Conservation (phyloP, 2,329 filamentous ascomycete species). For the Clonostachys solani region DNA sequence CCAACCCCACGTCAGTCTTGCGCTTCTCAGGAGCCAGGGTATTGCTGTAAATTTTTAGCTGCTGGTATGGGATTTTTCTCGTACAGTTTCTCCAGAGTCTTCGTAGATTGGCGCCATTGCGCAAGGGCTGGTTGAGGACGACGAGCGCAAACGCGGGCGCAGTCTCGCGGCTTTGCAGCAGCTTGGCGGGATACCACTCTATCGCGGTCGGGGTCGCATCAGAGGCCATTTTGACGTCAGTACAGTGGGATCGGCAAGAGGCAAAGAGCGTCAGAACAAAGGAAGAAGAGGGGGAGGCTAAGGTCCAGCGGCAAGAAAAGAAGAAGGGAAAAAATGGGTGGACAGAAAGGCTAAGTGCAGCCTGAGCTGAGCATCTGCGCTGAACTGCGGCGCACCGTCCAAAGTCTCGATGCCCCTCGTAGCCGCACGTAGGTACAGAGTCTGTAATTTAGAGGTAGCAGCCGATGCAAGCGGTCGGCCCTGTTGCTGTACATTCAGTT, state of each 20-base stretch:
- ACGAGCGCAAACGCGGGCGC: slow-evolving; percentile 36
- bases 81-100: slow-evolving; percentile 45
- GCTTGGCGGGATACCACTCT: slow-evolving; percentile 34
- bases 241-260: background rate
- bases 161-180: slow-evolving; percentile 24
- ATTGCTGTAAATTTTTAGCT: too few relatives aligned
- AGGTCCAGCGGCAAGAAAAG: background rate
- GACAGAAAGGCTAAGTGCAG: background rate
- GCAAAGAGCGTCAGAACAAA: background rate
- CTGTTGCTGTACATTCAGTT: too few relatives aligned
- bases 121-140: slow-evolving; percentile 47
- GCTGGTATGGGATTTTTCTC: background rate
- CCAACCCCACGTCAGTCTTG: background rate
- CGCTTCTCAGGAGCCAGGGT: background rate
- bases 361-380: too few relatives aligned
- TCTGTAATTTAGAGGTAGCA: too few relatives aligned
- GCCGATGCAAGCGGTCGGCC: too few relatives aligned
- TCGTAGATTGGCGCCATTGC: slow-evolving; percentile 39
- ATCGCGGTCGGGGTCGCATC: slow-evolving; percentile 4
- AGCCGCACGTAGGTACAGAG: too few relatives aligned
- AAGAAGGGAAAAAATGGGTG: background rate
- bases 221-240: background rate
- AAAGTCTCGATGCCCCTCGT: too few relatives aligned
- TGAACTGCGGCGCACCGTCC: too few relatives aligned
- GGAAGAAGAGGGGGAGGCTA: background rate